Base-by-base conservation (phyloP, 768 basidiomycete species). In the Cystobasidiopsis lactophilus region DNA sequence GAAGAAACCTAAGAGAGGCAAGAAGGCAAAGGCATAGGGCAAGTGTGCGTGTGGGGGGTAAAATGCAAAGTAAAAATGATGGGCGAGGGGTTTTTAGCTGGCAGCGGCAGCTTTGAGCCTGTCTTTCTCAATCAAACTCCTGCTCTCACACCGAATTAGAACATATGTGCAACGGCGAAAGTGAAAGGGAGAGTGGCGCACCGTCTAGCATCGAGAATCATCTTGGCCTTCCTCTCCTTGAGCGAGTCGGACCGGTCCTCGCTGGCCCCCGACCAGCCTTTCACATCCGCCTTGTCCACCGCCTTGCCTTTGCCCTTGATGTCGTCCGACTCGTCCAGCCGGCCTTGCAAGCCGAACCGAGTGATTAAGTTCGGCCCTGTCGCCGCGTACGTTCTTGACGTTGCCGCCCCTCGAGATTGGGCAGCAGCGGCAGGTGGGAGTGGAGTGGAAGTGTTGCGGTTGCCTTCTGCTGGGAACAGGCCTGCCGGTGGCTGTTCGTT, bases 251-350 rank as follows among this genome's bases (percentile, higher is more conserved):
- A 14, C n/a, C 45, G 23, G n/a, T 47, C 45, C 14, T 4, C 11
- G 10, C 21, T 30, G 29, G 45, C 11, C 16, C 24, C 30, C 10
- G 45, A 13, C 45, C 45, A 47, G 10, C 23, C 30, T 26, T 43
- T 18, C 23, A 43, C 19, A 4, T 4, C 10, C 30, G 23, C 45
- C 7, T 14, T 13, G 21, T 26, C n/a, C 16, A 18, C 24, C 30
- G 23, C 45, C 30, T 47, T 47, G 14, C 45, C 45, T 47, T 47
- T 47, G n/a, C 45, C 45, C 45, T 47, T 47, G 45, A 47, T 23
- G 45, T 47, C 45, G 9, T 35, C 33, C 9, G 33, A 35, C 14
- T 16, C 45, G 9, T 47, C 45, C 16, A 47, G 16, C 4, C 45
- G 45, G 4, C 21, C 23, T 47, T 47, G 45, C 45, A 47, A n/a